Evolutionary conservation across 306 rosid genomes (phyloP).

Genomic region (Acacia crassicarpa): DNA sequence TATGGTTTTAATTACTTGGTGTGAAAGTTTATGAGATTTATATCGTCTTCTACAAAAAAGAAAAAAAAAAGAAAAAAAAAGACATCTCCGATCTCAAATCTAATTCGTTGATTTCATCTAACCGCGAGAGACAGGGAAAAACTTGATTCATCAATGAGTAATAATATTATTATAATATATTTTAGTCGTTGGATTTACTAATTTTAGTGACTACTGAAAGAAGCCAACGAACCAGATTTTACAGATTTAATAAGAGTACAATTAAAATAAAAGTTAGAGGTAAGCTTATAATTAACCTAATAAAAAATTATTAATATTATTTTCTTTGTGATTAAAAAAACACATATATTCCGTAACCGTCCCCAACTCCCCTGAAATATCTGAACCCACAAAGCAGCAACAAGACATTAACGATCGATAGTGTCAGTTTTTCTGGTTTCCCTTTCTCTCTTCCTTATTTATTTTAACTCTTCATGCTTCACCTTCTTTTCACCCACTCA

Average conservation of each 20-base stretch:
- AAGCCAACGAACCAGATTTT: background rate
- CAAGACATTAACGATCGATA: background rate
- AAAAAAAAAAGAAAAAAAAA: too few relatives aligned
- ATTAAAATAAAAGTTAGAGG: background rate
- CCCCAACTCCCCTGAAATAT: conserved; percentile 32
- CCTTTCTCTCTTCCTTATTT: background rate
- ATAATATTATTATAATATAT: background rate
- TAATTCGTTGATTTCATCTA: background rate
- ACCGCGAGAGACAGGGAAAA: background rate
- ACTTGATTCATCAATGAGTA: background rate
- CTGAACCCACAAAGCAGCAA: conserved; percentile 31
- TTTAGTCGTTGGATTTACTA: background rate
- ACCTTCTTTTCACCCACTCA: background rate
- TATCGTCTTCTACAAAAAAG: background rate
- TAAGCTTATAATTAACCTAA: background rate
- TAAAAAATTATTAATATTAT: too few relatives aligned
- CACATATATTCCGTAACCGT: conserved; percentile 31
- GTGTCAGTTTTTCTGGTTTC: conserved; percentile 31
- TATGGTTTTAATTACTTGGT: background rate
- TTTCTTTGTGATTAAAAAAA: too few relatives aligned
- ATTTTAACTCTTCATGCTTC: background rate
- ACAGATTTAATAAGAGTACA: background rate
- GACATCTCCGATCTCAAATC: background rate
- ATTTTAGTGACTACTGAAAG: background rate
- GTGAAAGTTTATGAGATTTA: background rate